Evolutionary conservation across 1,139 yeast genomes (phyloP), one percentile per base, ranked within the genome.

Genomic region (Taphrina wiesneri): DNA sequence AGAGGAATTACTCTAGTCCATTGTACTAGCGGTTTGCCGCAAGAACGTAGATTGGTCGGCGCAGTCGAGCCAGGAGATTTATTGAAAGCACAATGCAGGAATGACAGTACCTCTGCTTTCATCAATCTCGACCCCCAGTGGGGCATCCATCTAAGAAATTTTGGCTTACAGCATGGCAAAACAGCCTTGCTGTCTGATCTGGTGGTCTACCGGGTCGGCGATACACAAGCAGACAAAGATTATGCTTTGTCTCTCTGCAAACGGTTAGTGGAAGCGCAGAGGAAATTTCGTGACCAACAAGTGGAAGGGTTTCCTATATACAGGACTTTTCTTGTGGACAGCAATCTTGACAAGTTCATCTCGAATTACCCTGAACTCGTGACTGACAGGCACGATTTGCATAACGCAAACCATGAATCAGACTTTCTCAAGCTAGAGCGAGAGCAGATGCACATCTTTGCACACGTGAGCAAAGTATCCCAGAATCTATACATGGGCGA

Each of bases 371-470:
- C 69, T 3, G 67, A 63, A 15, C 57, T 68, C n/a, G 71, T 71
- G 17, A 69, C 70, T 2, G 64, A 34, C 25, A 53, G 15, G 63
- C 17, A 13, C 2, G 23, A 0, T 7, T 15, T 19, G 19, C 17
- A 39, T 6, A 13, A 1, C 17, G 2, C 19, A 9, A 2, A n/a
- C 17, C 17, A 39, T 13, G 49, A 45, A 28, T 21, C 28, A 6
- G 68, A 90, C 72, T 86, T 87, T 72, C 79, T 83, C 43, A 81
- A 85, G 67, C 85, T 88, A 72, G 98, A 92, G 74, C 85, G 88
- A 68, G 80, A 88, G 11, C 97, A 91, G 75, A 87, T 91, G 69
- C 80, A 90, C 2, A 84, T 84, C 73, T 88, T 92, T 93, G 87
- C 97, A 0, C 80, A 90, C 1, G 96, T 96, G 0, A 83, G 95